Evolutionary conservation across 495 filamentous ascomycete species (phyloP), one percentile per base, ranked within the genome.

Genomic region (Daldinia loculata): DNA sequence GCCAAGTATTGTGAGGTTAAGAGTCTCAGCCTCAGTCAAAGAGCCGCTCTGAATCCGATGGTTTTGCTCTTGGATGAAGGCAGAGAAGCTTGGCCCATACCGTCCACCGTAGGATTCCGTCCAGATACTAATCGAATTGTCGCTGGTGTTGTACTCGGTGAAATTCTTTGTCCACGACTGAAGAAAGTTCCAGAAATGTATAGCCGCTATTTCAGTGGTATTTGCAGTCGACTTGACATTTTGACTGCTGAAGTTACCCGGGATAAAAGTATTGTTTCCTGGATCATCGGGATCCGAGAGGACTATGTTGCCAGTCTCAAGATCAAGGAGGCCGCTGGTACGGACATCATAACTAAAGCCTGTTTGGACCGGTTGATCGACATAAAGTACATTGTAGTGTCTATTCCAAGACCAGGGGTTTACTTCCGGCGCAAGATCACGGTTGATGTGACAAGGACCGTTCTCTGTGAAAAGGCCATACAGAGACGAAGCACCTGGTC

Each of bases 311-410:
- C 53, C 70, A 55, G 77, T 62, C 71, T 75, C 57, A 61, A 74
- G 36, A 66, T 81, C 75, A 0, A 80, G 55, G 22, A 82, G 81
- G 36, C 80, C 77, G 72, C 84, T 82, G 6, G 72, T 78, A 4
- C 80, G 78, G 1, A 67, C 75, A 59, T 85, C 80, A 71, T 88
- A 88, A 22, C 81, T 84, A 58, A 85, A 84, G 15, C 86, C 86
- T 14, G 81, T 80, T 70, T 84, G 79, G n/a, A 82, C 79, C 17
- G 86, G 86, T 78, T 89, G 89, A 24, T 90, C 90, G 56, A 93
- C 80, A 70, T 89, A 93, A 4, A 93, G 82, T 81, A 93, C 82
- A 75, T 93, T 92, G 26, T 89, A 91, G 9, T 86, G 81, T 72
- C 87, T 84, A 72, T 88, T 91, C 89, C 89, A 92, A 8, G 84